Percentiles rank a stretch among this genome's conserved stretches.
Conservation (phyloP, 2,329 filamentous ascomycete species). For the Diaporthe sp. region DNA sequence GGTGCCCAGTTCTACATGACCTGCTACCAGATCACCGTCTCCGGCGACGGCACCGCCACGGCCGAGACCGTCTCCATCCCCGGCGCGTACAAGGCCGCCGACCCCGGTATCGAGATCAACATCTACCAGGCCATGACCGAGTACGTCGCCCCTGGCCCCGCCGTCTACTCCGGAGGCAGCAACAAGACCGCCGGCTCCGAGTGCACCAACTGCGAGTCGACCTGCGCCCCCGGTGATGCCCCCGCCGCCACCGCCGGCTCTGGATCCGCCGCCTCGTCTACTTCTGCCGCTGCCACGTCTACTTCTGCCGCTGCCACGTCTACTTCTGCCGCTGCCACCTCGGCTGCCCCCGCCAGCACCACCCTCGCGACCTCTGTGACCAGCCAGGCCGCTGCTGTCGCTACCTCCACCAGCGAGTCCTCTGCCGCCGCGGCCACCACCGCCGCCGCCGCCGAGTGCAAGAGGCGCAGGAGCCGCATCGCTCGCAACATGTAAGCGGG, state of each 20-base stretch:
- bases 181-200: slow-evolving; percentile 56
- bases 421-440: slow-evolving; percentile 7
- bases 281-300: not conserved
- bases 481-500: slow-evolving; percentile 1
- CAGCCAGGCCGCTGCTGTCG: slow-evolving; percentile 22
- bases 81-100: slow-evolving; percentile 58
- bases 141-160: slow-evolving; percentile 61
- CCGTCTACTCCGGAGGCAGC: slow-evolving; percentile 56
- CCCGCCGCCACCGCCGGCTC: slow-evolving; percentile 21
- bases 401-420: slow-evolving; percentile 13
- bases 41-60: slow-evolving; percentile 47
- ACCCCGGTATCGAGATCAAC: slow-evolving; percentile 63
- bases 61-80: slow-evolving; percentile 56
- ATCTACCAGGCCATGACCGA: slow-evolving; percentile 58
- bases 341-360: slow-evolving; percentile 12
- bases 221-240: slow-evolving; percentile 50
- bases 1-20: slow-evolving; percentile 58
- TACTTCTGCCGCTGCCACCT: not conserved
- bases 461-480: slow-evolving; percentile 6
- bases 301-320: not conserved
- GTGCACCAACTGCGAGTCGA: slow-evolving; percentile 58
- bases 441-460: slow-evolving; percentile 10
- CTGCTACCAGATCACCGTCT: slow-evolving; percentile 55
- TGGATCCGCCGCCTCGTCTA: not conserved
- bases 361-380: slow-evolving; percentile 20